Conservation (phyloP, 208 protist species). For the Trypanosoma vivax region DNA sequence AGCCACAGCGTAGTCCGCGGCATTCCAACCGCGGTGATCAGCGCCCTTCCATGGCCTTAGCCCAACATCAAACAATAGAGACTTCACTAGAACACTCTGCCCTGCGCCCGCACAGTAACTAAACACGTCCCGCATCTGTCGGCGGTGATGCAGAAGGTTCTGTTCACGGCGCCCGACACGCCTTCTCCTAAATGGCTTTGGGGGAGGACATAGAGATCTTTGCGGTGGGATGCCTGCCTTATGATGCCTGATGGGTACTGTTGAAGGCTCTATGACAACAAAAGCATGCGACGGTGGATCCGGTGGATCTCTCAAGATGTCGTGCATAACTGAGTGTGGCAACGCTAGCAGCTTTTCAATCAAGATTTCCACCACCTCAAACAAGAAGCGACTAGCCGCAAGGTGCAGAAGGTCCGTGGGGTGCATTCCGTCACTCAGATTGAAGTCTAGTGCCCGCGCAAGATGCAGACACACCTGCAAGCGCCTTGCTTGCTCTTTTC, state of each 20-base stretch:
- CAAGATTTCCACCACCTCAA: slow-evolving; percentile 30
- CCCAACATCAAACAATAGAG: slow-evolving; percentile 34
- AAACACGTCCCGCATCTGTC: slow-evolving; percentile 56
- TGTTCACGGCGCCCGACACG: slow-evolving; percentile 7
- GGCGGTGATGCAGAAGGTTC: slow-evolving; percentile 38
- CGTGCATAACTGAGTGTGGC: slow-evolving; percentile 22
- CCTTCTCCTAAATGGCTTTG: slow-evolving; percentile 38
- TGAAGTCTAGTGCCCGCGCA: neutral
- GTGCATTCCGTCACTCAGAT: slow-evolving; percentile 33
- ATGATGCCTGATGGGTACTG: too few relatives aligned
- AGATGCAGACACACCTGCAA: slow-evolving; percentile 13
- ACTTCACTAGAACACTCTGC: slow-evolving; percentile 29
- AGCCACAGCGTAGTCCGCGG: slow-evolving; percentile 49
- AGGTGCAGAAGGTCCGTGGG: slow-evolving; percentile 60
- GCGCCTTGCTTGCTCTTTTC: slow-evolving; percentile 1
- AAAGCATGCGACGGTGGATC: slow-evolving; percentile 24
- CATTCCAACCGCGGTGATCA: slow-evolving; percentile 60
- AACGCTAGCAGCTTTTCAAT: slow-evolving; percentile 31
- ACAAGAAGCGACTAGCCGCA: slow-evolving; percentile 39
- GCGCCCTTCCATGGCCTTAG: slow-evolving; percentile 48
- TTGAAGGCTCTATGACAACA: slow-evolving; percentile 37
- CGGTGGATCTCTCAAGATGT: slow-evolving; percentile 37
- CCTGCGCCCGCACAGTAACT: slow-evolving; percentile 60
- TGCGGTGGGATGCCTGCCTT: too few relatives aligned
- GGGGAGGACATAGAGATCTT: too few relatives aligned